A percentile compares a stretch with the other conserved stretches of the same genome.
Conservation (phyloP, 257 asterid species). For the Penstemon eatonii region DNA sequence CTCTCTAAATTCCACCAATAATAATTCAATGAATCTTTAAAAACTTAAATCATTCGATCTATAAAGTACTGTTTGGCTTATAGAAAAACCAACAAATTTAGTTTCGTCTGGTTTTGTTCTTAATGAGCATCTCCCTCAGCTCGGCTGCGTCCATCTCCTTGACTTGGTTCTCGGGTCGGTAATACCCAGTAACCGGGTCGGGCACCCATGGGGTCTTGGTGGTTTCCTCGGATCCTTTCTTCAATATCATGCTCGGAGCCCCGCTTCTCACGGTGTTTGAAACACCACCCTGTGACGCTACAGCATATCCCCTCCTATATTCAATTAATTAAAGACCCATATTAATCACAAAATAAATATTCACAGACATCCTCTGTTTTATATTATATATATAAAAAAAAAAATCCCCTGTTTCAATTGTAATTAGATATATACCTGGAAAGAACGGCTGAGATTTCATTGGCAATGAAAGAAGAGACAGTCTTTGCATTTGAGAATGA, state of each 20-base stretch:
- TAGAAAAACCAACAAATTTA: background rate
- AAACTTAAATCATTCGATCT: too few species aligned
- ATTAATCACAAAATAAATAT: too few species aligned
- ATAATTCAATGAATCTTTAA: too few species aligned
- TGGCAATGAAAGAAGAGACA: conserved; percentile 35
- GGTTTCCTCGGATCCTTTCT: conserved; percentile 25
- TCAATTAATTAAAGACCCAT: background rate
- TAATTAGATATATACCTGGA: conserved; percentile 20
- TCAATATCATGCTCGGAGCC: conserved; percentile 29
- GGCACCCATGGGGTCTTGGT: conserved; percentile 68
- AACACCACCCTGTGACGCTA: conserved; percentile 26
- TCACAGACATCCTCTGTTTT: too few species aligned
- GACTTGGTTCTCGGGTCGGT: conserved; percentile 61
- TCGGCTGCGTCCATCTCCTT: conserved; percentile 61
- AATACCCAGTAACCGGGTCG: conserved; percentile 73
- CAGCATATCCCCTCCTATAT: conserved; percentile 33
- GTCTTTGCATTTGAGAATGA: conserved; percentile 36
- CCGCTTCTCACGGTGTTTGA: conserved; percentile 25
- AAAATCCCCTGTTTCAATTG: too few species aligned
- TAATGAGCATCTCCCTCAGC: conserved; percentile 46
- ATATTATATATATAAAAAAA: too few species aligned
- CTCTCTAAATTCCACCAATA: too few species aligned
- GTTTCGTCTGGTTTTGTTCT: conserved; percentile 32
- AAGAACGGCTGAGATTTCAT: conserved; percentile 33
- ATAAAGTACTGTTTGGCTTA: too few species aligned